Evolutionary conservation across 495 filamentous ascomycete genomes (phyloP), one percentile per base, ranked within the genome.

Genomic region (Aspergillus baeticus): DNA sequence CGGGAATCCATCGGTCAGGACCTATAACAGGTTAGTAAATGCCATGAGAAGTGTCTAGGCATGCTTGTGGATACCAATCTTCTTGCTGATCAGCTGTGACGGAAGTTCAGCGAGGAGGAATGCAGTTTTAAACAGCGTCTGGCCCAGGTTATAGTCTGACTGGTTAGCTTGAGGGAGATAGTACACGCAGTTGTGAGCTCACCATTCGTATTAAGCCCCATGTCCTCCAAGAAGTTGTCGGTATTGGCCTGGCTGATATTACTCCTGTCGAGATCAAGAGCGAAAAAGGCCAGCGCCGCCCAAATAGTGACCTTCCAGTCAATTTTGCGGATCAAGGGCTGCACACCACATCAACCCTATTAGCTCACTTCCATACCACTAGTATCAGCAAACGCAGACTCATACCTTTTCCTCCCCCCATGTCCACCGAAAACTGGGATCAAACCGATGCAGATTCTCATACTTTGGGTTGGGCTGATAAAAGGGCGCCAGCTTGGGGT

Each of bases 1-100:
- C 57, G 18, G 89, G 88, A 38, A 93, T 90, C 86, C 89, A 92
- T 8, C 80, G 78, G 67, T 92, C 89, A 1, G 89, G 87, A 7
- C 50, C 48, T 38, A n/a, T n/a, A n/a, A n/a, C n/a, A n/a, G n/a
- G n/a, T n/a, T n/a, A n/a, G n/a, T n/a, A n/a, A n/a, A n/a, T n/a
- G n/a, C n/a, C n/a, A n/a, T n/a, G n/a, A n/a, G n/a, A n/a, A n/a
- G n/a, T n/a, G n/a, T n/a, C n/a, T n/a, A n/a, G n/a, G n/a, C n/a
- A n/a, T n/a, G n/a, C n/a, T n/a, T n/a, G n/a, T 4, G 3, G 31
- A 21, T 36, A 50, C 90, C 90, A 17, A 49, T 49, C 66, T 78
- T 81, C 65, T 92, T 92, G 23, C 78, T 82, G 20, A 91, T 68
- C 0, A 91, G 73, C 59, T 91, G 88, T 0, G 87, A 90, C 0